A percentile compares a stretch with the other conserved stretches of the same genome.
Evolutionary conservation across 2,329 filamentous ascomycete species (phyloP).

Genomic region (Microcyclosporella mali): DNA sequence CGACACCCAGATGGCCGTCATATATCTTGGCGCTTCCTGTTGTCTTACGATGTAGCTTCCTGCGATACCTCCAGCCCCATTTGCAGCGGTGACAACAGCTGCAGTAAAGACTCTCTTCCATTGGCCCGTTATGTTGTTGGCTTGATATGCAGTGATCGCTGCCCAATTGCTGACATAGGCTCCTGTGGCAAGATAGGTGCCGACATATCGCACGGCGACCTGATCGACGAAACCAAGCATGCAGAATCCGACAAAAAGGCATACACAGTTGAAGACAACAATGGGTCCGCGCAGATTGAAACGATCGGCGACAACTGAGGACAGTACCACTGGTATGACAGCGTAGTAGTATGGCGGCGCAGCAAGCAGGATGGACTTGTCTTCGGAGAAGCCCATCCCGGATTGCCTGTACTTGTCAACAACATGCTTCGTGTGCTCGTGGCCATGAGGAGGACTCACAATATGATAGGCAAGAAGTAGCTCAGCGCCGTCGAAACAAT

Average conservation of each 20-base stretch:
- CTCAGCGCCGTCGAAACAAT: constrained; percentile 58
- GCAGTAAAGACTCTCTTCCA: constrained; percentile 61
- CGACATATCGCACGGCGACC: constrained; percentile 57
- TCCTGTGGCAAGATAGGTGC: constrained; percentile 60
- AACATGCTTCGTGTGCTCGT: too few species aligned
- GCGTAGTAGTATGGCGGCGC: constrained; percentile 65
- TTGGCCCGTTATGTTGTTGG: constrained; percentile 57
- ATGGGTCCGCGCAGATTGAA: constrained; percentile 56
- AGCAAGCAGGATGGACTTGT: constrained; percentile 52
- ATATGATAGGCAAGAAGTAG: constrained; percentile 55
- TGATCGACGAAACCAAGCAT: constrained; percentile 58
- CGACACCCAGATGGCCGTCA: constrained; percentile 61
- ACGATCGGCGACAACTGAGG: constrained; percentile 57
- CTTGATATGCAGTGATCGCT: constrained; percentile 56
- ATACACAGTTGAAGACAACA: constrained; percentile 59
- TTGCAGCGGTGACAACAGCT: constrained; percentile 52
- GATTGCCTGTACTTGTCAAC: constrained; percentile 19
- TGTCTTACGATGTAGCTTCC: constrained; percentile 60
- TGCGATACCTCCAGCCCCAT: constrained; percentile 59
- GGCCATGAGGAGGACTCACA: constrained; percentile 4
- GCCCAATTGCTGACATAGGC: constrained; percentile 66
- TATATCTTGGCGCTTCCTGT: constrained; percentile 56
- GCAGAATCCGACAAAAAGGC: constrained; percentile 57
- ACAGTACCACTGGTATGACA: constrained; percentile 57
- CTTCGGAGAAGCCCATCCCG: constrained; percentile 41